These are phyloP conservation scores for Cicer arietinum DNA, from an alignment of 306 rosid species.

Conservation along the genomic window DNA sequence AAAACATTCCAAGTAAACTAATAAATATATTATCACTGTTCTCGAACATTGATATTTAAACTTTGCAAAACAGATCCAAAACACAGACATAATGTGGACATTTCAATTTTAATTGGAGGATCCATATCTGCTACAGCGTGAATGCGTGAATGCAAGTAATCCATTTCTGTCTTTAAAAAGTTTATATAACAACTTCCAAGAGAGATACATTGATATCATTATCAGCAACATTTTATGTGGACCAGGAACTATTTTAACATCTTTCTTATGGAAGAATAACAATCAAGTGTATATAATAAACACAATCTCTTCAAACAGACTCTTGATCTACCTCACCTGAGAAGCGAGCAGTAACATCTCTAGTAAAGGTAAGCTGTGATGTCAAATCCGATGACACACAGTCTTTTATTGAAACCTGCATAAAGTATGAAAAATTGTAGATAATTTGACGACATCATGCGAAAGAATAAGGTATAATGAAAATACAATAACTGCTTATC, in stretches of 20 bases:
- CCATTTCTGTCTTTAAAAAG: neutral
- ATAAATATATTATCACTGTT: too few species aligned
- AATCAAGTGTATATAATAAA: slow-evolving; percentile 48
- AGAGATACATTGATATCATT: slow-evolving; percentile 11
- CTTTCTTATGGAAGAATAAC: slow-evolving; percentile 47
- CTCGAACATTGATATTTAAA: too few species aligned
- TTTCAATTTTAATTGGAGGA: too few species aligned
- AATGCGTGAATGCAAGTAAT: too few species aligned
- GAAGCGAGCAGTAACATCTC: slow-evolving; percentile 46
- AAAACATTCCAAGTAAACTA: slow-evolving; percentile 22
- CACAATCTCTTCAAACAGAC: slow-evolving; percentile 53
- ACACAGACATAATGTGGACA: too few species aligned
- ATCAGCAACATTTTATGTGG: neutral
- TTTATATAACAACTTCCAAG: slow-evolving; percentile 1
- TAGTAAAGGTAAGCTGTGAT: slow-evolving; percentile 43
- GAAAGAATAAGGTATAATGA: neutral
- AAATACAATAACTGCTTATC: slow-evolving; percentile 14
- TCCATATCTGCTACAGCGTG: too few species aligned
- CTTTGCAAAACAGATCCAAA: too few species aligned
- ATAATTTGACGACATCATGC: slow-evolving; percentile 12
- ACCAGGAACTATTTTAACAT: slow-evolving; percentile 24
- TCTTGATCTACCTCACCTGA: slow-evolving; percentile 66
- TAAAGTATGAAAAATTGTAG: slow-evolving; percentile 11
- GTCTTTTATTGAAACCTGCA: slow-evolving; percentile 59
- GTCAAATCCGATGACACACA: slow-evolving; percentile 48